phyloP scores from a whole-genome alignment of 2,329 filamentous ascomycete species.

The Arthrobotrys conoides region DNA sequence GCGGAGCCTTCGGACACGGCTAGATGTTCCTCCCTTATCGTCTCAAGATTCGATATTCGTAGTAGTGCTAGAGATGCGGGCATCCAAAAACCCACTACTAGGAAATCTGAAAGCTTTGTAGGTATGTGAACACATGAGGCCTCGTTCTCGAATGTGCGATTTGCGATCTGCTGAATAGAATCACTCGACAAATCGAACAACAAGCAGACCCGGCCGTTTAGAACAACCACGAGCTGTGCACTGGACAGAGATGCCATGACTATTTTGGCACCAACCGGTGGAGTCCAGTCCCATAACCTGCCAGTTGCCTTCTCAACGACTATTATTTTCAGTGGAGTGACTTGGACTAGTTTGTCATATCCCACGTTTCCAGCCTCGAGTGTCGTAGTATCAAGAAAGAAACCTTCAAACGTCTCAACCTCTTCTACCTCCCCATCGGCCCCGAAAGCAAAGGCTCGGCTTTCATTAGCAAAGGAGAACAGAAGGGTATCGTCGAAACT shows the following conservation, averaged over 20 bases:
- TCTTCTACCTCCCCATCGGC: constrained; percentile 85
- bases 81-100: constrained; percentile 89
- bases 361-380: constrained; percentile 78
- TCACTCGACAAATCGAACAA: constrained; percentile 39
- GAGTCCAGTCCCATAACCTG: constrained; percentile 74
- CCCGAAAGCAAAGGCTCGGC: constrained; percentile 84
- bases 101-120: constrained; percentile 74
- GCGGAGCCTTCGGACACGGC: constrained; percentile 76
- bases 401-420: constrained; percentile 79
- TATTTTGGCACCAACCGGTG: constrained; percentile 67
- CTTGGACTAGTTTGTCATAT: constrained; percentile 78
- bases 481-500: constrained; percentile 78
- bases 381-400: constrained; percentile 79
- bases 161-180: constrained; percentile 73
- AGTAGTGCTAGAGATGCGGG: constrained; percentile 84
- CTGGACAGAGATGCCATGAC: constrained; percentile 41
- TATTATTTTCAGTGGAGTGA: constrained; percentile 76
- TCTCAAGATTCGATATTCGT: constrained; percentile 76
- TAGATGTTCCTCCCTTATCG: constrained; percentile 76
- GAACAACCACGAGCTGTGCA: constrained; percentile 19
- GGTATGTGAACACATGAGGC: constrained; percentile 87
- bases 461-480: constrained; percentile 86
- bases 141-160: constrained; percentile 76
- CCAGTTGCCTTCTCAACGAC: constrained; percentile 75
- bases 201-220: constrained; percentile 42